A percentile compares a stretch with the other conserved stretches of the same genome.
Evolutionary conservation across 495 filamentous ascomycete genomes (phyloP).

Genomic region (Saxispiralis lemnorum): DNA sequence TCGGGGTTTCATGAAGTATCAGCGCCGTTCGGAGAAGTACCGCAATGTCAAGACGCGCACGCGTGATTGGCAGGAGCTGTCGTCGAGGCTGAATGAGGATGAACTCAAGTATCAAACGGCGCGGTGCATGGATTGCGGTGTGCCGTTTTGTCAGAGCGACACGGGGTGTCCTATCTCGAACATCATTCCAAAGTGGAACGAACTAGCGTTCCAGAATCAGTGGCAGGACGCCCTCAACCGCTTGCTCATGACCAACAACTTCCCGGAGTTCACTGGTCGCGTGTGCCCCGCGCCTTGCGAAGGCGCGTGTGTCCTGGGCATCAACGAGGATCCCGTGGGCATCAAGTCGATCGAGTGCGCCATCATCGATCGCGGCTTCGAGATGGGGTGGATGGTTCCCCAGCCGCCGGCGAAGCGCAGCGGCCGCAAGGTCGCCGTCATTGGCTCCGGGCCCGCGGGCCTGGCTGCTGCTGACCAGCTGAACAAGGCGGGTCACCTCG

Average conservation of each 20-base stretch:
- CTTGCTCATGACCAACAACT: constrained; percentile 97
- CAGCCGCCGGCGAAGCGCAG: constrained; percentile 61
- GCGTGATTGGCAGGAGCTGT: constrained; percentile 91
- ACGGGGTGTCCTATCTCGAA: constrained; percentile 96
- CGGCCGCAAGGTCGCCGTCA: constrained; percentile 79
- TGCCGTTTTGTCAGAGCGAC: constrained; percentile 97
- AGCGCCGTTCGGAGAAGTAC: constrained; percentile 87
- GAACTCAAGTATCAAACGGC: constrained; percentile 98
- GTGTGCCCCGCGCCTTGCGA: constrained; percentile 97
- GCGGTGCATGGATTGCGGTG: constrained; percentile 99
- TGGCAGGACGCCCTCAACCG: constrained; percentile 94
- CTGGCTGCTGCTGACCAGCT: constrained; percentile 88
- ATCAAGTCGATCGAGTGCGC: constrained; percentile 99
- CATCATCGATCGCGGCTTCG: constrained; percentile 96
- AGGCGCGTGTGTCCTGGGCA: constrained; percentile 90
- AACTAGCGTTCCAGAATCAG: constrained; percentile 78
- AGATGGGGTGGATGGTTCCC: constrained; percentile 98
- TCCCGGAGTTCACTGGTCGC: constrained; percentile 96
- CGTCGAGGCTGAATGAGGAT: constrained; percentile 76
- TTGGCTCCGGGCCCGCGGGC: constrained; percentile 88
- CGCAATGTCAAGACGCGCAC: constrained; percentile 69
- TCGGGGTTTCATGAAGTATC: constrained; percentile 96
- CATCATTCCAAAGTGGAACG: constrained; percentile 99
- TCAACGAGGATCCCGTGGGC: constrained; percentile 94
- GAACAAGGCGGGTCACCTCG: constrained; percentile 77